Conservation (phyloP, 2,329 filamentous ascomycete species). For the Nigrograna mackinnonii region DNA sequence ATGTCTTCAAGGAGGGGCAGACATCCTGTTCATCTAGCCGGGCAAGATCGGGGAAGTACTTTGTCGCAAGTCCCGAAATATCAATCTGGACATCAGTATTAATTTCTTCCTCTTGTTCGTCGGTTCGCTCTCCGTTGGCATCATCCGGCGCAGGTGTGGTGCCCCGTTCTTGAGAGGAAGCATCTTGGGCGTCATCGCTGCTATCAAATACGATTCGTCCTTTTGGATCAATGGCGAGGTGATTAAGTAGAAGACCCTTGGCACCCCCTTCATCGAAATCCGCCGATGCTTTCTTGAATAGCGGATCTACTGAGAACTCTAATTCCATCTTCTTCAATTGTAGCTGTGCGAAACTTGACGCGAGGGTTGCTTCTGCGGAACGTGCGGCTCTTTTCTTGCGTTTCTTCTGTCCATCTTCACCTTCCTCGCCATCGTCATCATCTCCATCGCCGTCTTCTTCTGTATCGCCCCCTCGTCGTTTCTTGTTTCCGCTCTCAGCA, state of each 20-base stretch:
- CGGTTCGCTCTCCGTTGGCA: no score
- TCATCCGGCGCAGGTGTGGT: conserved; percentile 49
- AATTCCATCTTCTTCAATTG: conserved; percentile 97
- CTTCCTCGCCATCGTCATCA: conserved; percentile 70
- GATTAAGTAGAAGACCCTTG: conserved; percentile 91
- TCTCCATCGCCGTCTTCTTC: conserved; percentile 46
- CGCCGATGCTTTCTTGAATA: conserved; percentile 99
- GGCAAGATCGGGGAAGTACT: conserved; percentile 83
- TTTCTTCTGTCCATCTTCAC: conserved; percentile 63
- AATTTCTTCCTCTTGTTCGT: conserved; percentile 26
- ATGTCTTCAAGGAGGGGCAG: conserved; percentile 91
- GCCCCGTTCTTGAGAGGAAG: conserved; percentile 49
- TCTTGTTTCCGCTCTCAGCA: conserved; percentile 77
- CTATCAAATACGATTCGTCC: conserved; percentile 98
- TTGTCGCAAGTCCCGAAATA: conserved; percentile 70
- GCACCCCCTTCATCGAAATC: conserved; percentile 98
- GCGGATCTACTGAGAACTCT: conserved; percentile 91
- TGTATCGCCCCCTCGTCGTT: conserved; percentile 40
- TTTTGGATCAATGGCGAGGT: conserved; percentile 90
- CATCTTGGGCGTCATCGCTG: conserved; percentile 77
- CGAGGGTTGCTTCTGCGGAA: conserved; percentile 91
- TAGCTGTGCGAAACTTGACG: conserved; percentile 81
- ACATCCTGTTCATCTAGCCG: conserved; percentile 84
- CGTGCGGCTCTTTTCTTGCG: conserved; percentile 77
- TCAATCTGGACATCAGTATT: conserved; percentile 75